Percentiles rank a stretch among this genome's conserved stretches.
Conservation (phyloP, 208 protist genomes). For the Kentomonas sorsogonicus region DNA sequence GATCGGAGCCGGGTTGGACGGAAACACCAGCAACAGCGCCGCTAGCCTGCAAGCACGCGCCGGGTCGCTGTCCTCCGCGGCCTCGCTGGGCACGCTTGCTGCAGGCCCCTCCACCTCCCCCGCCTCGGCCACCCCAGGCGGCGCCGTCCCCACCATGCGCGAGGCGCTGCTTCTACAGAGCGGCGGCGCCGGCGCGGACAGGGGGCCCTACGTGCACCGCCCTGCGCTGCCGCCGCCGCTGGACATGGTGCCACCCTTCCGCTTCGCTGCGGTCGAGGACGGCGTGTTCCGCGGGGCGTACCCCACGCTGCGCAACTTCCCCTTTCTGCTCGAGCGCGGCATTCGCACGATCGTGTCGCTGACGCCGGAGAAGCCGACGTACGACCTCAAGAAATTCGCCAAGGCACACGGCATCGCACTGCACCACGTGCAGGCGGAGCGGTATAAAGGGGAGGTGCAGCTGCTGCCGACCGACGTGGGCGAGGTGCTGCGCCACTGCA, state of each 20-base stretch:
- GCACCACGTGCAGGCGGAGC: slow-evolving; percentile 66
- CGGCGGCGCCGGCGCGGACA: too few species aligned
- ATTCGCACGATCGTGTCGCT: slow-evolving; percentile 74
- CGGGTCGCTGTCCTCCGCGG: too few species aligned
- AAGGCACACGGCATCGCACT: slow-evolving; percentile 42
- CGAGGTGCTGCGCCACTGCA: slow-evolving; percentile 50
- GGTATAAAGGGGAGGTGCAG: slow-evolving; percentile 78
- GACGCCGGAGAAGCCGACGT: slow-evolving; percentile 78
- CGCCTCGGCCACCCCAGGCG: too few species aligned
- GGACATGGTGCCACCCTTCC: slow-evolving; percentile 64
- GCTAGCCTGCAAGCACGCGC: too few species aligned
- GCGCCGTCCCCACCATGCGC: too few species aligned
- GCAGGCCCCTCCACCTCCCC: too few species aligned
- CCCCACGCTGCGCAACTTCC: slow-evolving; percentile 77
- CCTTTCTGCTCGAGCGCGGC: slow-evolving; percentile 40
- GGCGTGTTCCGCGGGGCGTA: slow-evolving; percentile 83
- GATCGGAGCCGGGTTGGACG: too few species aligned
- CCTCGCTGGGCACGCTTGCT: too few species aligned
- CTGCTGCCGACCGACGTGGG: slow-evolving; percentile 69
- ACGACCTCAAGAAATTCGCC: slow-evolving; percentile 66
- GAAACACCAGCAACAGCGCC: not conserved
- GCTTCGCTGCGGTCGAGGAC: slow-evolving; percentile 68
- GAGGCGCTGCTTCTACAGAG: too few species aligned
- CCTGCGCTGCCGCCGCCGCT: slow-evolving; percentile 21
- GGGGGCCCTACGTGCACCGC: slow-evolving; percentile 1